Evolutionary conservation across 2,329 filamentous ascomycete genomes (phyloP), one percentile per base, ranked within the genome.

Genomic region (Fragosphaeria purpurea): DNA sequence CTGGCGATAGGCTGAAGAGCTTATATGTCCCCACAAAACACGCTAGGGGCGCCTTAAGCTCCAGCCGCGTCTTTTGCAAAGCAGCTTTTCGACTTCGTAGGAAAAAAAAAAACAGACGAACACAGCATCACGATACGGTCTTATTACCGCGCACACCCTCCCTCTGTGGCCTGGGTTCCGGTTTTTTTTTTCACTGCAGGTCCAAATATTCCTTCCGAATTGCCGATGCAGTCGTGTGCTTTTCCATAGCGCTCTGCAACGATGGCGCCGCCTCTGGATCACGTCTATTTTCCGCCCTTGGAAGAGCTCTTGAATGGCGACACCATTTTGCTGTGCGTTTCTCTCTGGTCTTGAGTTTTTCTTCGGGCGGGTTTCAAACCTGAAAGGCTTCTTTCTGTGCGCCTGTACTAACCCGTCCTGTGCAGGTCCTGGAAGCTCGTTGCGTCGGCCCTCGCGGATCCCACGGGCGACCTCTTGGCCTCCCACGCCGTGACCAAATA

Each of bases 261-360:
- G 72, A 89, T 88, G 85, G 84, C 82, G 72, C 76, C 82, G 68
- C 71, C 79, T 63, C 76, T 79, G 62, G 83, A 85, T 70, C 72
- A 74, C 63, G 74, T 78, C 65, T 93, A 90, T 71, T 86, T 94
- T 62, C 88, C 90, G 63, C 81, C 88, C 63, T 76, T 96, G 68
- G 85, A 88, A 68, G 82, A 86, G 65, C 94, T 88, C 70, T 77
- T 97, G 62, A 83, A 80, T 61, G 87, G 88, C 70, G 83, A 91
- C 66, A 79, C 79, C 62, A 77, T 85, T 64, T 75, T 96, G 62
- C 77, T 95, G 86, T 95, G 76, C 65, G 83, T 75, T 48, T 49
- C 44, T 47, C 45, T 43, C 47, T 40, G 46, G 40, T 39, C 12
- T 41, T 38, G 42, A 45, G 38, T 41, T 45, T 45, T 47, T 47